Conservation (phyloP, 2,329 filamentous ascomycete species). For the Nothopassalora personata region DNA sequence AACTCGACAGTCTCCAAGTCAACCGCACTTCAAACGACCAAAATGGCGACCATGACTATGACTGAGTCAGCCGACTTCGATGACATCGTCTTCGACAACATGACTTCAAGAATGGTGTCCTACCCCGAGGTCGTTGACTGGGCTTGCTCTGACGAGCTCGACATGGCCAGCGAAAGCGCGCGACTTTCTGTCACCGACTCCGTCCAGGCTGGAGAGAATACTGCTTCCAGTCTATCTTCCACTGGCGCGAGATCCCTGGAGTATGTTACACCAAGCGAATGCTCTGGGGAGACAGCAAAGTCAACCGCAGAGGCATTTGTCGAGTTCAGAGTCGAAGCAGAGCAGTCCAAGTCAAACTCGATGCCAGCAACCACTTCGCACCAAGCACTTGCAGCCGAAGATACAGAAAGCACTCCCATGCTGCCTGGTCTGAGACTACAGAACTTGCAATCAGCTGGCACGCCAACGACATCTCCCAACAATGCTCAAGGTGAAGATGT, state of each 20-base stretch:
- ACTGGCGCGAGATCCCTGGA: not conserved
- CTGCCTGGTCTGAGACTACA: not conserved
- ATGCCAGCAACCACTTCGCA: not conserved
- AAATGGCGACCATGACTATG: not conserved
- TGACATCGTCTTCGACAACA: not conserved
- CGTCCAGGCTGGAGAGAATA: not conserved
- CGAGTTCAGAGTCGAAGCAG: not conserved
- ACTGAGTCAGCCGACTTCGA: not conserved
- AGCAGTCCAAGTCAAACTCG: too few species aligned
- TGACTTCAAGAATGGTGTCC: not conserved
- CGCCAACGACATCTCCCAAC: not conserved
- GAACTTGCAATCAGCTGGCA: too few species aligned
- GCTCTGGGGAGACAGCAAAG: not conserved
- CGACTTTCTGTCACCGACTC: not conserved
- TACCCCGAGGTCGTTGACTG: not conserved
- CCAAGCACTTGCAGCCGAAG: not conserved
- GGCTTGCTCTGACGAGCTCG: not conserved
- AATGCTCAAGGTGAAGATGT: not conserved
- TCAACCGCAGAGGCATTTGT: not conserved
- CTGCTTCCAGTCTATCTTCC: not conserved
- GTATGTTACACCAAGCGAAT: not conserved
- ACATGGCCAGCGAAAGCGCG: not conserved
- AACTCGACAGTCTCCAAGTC: too few species aligned
- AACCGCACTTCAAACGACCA: too few species aligned
- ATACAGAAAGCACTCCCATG: not conserved